Conservation (phyloP, 2,329 filamentous ascomycete species). For the Claviceps sp. region DNA sequence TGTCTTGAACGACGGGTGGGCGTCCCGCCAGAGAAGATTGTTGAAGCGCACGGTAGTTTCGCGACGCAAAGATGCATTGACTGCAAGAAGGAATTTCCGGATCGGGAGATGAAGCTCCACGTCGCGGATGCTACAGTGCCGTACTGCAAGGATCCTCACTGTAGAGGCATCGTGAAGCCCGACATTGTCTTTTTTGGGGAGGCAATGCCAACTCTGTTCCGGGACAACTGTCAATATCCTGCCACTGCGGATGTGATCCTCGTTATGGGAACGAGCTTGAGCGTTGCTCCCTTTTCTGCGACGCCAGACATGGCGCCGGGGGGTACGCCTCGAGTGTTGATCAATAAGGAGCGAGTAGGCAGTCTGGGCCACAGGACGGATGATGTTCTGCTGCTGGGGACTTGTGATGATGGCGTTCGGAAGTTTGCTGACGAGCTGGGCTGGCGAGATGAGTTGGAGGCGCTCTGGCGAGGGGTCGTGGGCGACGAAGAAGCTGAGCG, state of each 20-base stretch:
- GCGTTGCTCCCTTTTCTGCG: constrained; percentile 78
- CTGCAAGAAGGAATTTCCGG: constrained; percentile 60
- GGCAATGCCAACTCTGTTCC: constrained; percentile 32
- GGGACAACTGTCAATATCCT: constrained; percentile 29
- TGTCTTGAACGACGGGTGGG: constrained; percentile 82
- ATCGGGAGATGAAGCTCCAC: constrained; percentile 57
- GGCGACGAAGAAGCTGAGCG: constrained; percentile 44
- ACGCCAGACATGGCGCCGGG: constrained; percentile 53
- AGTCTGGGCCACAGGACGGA: constrained; percentile 63
- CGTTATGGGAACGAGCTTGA: constrained; percentile 78
- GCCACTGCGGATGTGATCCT: constrained; percentile 62
- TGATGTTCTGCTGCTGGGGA: constrained; percentile 71
- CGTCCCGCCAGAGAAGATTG: constrained; percentile 64
- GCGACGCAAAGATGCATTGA: constrained; percentile 85
- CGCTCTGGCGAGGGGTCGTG: constrained; percentile 55
- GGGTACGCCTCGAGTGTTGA: constrained; percentile 60
- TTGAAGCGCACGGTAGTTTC: constrained; percentile 94
- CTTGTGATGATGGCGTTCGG: constrained; percentile 72
- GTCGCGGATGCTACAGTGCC: constrained; percentile 58
- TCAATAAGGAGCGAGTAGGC: constrained; percentile 79
- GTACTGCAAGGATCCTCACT: constrained; percentile 45
- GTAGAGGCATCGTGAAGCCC: constrained; percentile 74
- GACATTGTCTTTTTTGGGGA: constrained; percentile 94
- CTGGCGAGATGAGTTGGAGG: constrained; percentile 75
- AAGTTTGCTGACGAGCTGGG: constrained; percentile 68